Evolutionary conservation across 2,329 filamentous ascomycete genomes (phyloP).

Genomic region (Drechmeria coniospora): DNA sequence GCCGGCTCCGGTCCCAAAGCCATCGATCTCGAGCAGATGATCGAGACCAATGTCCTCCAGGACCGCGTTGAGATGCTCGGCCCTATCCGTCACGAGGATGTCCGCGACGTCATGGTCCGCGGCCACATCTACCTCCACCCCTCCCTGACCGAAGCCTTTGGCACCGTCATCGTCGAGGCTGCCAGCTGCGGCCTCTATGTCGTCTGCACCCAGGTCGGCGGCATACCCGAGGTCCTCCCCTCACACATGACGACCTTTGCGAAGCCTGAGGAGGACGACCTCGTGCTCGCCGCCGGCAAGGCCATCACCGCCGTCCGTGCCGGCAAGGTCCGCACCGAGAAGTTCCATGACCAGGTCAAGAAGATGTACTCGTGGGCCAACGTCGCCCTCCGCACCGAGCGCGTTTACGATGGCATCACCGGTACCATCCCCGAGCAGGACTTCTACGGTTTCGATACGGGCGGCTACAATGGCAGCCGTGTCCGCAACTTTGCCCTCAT

Average conservation of each 20-base stretch:
- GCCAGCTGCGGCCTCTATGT: conserved; percentile 93
- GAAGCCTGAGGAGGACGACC: conserved; percentile 88
- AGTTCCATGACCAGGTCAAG: conserved; percentile 92
- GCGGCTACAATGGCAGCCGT: conserved; percentile 52
- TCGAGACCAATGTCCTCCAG: conserved; percentile 86
- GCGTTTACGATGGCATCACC: conserved; percentile 87
- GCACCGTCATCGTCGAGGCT: conserved; percentile 94
- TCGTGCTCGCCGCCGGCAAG: conserved; percentile 76
- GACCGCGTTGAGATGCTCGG: conserved; percentile 88
- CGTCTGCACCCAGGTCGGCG: conserved; percentile 89
- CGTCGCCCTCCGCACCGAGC: conserved; percentile 81
- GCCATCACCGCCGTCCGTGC: conserved; percentile 77
- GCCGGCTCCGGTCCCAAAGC: conserved; percentile 91
- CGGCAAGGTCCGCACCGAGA: conserved; percentile 77
- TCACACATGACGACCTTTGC: conserved; percentile 97
- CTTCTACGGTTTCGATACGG: conserved; percentile 70
- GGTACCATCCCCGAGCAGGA: conserved; percentile 74
- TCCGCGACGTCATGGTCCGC: conserved; percentile 91
- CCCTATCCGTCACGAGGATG: conserved; percentile 85
- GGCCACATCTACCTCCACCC: conserved; percentile 96
- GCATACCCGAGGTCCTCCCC: conserved; percentile 90
- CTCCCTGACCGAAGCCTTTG: conserved; percentile 89
- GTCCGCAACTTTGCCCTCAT: conserved; percentile 85
- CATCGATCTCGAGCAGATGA: conserved; percentile 95
- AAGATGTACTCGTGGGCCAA: conserved; percentile 99